phyloP scores from a whole-genome alignment of 192 early-diverging fungal species.

The Diversispora eburnea region DNA sequence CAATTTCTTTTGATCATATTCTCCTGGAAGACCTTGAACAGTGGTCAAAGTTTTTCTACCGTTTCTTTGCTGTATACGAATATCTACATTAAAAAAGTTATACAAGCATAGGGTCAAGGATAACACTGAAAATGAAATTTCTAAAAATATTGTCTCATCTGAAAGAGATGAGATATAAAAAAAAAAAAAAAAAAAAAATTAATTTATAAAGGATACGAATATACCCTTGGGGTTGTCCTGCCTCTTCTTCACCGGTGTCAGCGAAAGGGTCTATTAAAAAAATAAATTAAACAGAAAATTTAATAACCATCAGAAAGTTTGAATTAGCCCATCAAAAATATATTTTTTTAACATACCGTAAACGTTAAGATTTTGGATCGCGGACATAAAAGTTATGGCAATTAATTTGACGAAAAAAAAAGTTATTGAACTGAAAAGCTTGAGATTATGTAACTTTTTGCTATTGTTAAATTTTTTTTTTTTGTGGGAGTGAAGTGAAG shows the following conservation, averaged over 20 bases:
- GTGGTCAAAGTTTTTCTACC: conserved; percentile 97
- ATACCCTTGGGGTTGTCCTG: conserved; percentile 42
- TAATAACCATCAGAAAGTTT: background rate
- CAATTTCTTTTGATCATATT: conserved; percentile 85
- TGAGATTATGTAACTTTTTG: too few relatives aligned
- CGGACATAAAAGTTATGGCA: conserved; percentile 42
- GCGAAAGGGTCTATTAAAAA: conserved; percentile 43
- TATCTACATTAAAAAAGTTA: conserved; percentile 57
- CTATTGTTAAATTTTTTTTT: too few relatives aligned
- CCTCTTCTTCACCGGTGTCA: conserved; percentile 44
- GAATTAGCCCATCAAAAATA: background rate
- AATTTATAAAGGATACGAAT: conserved; percentile 39
- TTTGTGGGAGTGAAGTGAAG: too few relatives aligned
- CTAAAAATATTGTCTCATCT: background rate
- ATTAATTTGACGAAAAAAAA: background rate
- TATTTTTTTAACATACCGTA: conserved; percentile 34
- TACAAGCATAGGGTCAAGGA: conserved; percentile 15
- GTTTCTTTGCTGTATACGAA: conserved; percentile 96
- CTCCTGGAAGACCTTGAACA: conserved; percentile 82
- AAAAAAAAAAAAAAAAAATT: background rate
- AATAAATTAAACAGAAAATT: background rate
- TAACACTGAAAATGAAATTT: too few relatives aligned
- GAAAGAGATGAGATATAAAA: background rate
- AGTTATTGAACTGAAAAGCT: too few relatives aligned
- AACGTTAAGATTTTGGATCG: conserved; percentile 45